These are phyloP conservation scores for Fremontodendron californicum DNA, from an alignment of 345 rosid species.

Conservation along the genomic window DNA sequence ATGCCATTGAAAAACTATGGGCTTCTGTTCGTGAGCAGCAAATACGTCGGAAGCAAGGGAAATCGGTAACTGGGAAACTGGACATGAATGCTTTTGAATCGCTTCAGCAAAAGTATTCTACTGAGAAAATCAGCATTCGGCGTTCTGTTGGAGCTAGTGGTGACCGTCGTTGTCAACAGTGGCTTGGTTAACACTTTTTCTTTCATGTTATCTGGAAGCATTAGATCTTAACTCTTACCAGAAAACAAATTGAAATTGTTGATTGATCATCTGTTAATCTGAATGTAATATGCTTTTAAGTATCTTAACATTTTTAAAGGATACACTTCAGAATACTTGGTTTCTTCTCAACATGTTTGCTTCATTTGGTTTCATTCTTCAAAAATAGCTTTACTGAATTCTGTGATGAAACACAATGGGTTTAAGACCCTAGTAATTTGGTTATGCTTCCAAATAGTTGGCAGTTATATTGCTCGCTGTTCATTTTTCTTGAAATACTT, in stretches of 20 bases:
- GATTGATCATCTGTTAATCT: neutral
- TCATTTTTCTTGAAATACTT: no score
- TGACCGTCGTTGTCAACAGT: constrained; percentile 81
- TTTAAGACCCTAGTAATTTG: neutral
- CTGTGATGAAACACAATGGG: neutral
- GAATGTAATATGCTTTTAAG: neutral
- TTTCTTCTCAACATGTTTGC: neutral
- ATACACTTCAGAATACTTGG: neutral
- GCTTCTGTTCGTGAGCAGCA: constrained; percentile 80
- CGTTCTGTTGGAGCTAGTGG: constrained; percentile 82
- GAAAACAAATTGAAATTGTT: constrained; percentile 10
- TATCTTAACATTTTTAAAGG: neutral
- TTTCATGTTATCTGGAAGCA: neutral
- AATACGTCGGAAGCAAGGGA: constrained; percentile 83
- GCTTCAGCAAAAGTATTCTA: constrained; percentile 83
- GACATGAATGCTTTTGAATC: constrained; percentile 85
- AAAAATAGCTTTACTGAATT: neutral
- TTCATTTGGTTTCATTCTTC: neutral
- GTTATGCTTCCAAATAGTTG: neutral
- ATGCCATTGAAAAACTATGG: constrained; percentile 85
- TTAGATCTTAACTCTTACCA: neutral
- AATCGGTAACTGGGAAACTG: constrained; percentile 82
- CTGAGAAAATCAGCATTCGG: constrained; percentile 86
- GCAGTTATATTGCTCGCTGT: no score
- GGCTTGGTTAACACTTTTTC: constrained; percentile 62